Conservation (phyloP, 2,329 filamentous ascomycete genomes). For the Calonectria fujianensis region DNA sequence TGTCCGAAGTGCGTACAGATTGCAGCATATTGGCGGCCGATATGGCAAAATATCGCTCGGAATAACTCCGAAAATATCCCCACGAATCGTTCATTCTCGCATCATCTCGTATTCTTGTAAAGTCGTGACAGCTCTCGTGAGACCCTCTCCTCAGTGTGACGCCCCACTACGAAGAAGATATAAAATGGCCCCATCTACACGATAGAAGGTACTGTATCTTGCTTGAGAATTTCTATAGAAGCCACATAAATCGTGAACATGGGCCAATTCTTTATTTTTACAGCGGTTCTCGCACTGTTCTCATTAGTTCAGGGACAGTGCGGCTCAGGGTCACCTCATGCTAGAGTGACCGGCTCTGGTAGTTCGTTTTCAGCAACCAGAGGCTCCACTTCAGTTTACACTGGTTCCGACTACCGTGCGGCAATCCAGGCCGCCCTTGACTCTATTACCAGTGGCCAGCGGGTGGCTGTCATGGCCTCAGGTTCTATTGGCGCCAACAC, state of each 20-base stretch:
- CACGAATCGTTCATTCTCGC: slow-evolving; percentile 6
- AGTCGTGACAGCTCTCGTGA: no score
- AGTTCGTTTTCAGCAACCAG: slow-evolving; percentile 65
- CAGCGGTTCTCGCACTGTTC: slow-evolving; percentile 64
- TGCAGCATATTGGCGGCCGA: no score
- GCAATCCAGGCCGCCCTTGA: slow-evolving; percentile 74
- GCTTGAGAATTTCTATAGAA: not conserved
- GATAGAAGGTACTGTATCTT: not conserved
- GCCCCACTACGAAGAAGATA: not conserved
- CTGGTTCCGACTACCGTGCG: slow-evolving; percentile 71
- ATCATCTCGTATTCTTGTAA: not conserved
- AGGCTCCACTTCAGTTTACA: slow-evolving; percentile 68
- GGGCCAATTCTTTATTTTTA: slow-evolving; percentile 60
- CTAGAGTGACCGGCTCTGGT: slow-evolving; percentile 68
- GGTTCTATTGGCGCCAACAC: slow-evolving; percentile 73
- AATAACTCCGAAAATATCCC: slow-evolving; percentile 19
- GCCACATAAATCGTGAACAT: slow-evolving; percentile 53
- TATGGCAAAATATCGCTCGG: not conserved
- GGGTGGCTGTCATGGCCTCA: slow-evolving; percentile 72
- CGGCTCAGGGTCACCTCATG: slow-evolving; percentile 68
- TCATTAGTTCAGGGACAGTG: slow-evolving; percentile 65
- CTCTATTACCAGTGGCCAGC: slow-evolving; percentile 70
- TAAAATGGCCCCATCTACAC: not conserved
- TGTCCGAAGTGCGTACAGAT: not conserved
- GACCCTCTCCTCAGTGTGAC: not conserved